Percentiles rank a stretch among this genome's conserved stretches.
These are phyloP conservation scores for Salix exigua DNA, from an alignment of 345 rosid genomes.

Conservation along the genomic window DNA sequence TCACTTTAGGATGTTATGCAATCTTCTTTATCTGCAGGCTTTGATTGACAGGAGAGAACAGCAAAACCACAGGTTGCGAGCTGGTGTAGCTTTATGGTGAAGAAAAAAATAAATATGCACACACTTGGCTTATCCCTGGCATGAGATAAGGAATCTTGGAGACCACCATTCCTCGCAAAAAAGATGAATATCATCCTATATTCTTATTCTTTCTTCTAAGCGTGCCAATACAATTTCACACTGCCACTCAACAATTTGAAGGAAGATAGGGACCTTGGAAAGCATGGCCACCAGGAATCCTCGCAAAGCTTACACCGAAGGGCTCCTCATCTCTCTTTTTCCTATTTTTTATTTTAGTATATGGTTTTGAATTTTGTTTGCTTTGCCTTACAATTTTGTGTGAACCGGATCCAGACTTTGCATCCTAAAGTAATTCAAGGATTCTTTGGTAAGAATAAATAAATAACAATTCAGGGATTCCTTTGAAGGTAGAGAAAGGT, in stretches of 20 bases:
- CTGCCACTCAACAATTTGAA: not conserved
- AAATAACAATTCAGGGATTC: constrained; percentile 1
- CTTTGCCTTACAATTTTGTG: constrained; percentile 9
- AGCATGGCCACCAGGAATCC: constrained; percentile 26
- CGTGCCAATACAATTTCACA: constrained; percentile 32
- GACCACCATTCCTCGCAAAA: constrained; percentile 2
- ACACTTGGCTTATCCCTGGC: constrained; percentile 10
- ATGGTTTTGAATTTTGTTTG: not conserved
- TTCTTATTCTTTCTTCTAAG: constrained; percentile 33
- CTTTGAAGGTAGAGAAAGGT: constrained; percentile 24
- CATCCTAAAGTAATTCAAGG: constrained; percentile 10
- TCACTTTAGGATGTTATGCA: constrained; percentile 11
- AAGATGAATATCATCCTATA: constrained; percentile 10
- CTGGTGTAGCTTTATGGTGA: constrained; percentile 4
- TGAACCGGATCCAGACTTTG: constrained; percentile 26
- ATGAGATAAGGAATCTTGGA: constrained; percentile 19
- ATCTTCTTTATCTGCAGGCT: constrained; percentile 1
- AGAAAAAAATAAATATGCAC: not conserved
- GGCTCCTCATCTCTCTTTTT: not conserved
- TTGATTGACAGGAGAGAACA: constrained; percentile 9
- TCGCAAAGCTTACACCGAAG: not conserved
- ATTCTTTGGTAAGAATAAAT: not conserved
- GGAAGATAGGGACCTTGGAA: constrained; percentile 8
- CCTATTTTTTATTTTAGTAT: not conserved
- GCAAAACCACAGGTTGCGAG: constrained; percentile 8